Base-by-base conservation (phyloP, 2,329 filamentous ascomycete species). In the Penicillium sp. region DNA sequence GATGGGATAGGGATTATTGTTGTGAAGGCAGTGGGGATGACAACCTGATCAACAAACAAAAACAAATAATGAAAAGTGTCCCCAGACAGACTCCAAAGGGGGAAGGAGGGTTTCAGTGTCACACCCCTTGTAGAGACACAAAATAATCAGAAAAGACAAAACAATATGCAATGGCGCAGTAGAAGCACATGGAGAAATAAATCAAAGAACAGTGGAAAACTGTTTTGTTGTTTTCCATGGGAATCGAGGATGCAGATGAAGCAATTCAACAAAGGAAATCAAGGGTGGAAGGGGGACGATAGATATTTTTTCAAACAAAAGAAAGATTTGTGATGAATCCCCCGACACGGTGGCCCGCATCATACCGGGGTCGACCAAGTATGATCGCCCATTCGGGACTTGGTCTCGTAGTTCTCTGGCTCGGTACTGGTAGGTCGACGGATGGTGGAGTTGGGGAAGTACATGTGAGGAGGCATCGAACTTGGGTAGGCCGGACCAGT, bases 361-460 rank as follows among this genome's bases (percentile, higher is more conserved):
- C 58, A 72, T 65, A 78, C 76, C 10, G 76, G 62, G 26, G 77
- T 77, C 15, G 76, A 73, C 77, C 77, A 79, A 50, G 72, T 66
- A 54, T 73, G 72, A 53, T 77, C 73, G 33, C 71, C 71, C 60
- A 78, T 61, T 59, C 73, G 75, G 28, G 86, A 82, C 76, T 88
- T 89, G 65, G 86, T 80, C 49, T 89, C 87, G 68, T 89, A 90
- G 59, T 85, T 82, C 58, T 87, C 83, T 7, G 89, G 88, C 74
- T 95, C 90, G 3, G 91, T 87, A 82, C 91, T 92, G 68, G 90
- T 89, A 4, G 90, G 89, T 62, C 91, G 85, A 60, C 91, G 87
- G 68, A 92, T 88, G 61, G 87, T 85, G 6, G 86, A 84, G 64
- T 87, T 87, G 38, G 85, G 83, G 68, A 93, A 93, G 76, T 93